A percentile compares a stretch with the other conserved stretches of the same genome.
Conservation (phyloP, 2,329 filamentous ascomycete species). For the Parastagonospora avenae region DNA sequence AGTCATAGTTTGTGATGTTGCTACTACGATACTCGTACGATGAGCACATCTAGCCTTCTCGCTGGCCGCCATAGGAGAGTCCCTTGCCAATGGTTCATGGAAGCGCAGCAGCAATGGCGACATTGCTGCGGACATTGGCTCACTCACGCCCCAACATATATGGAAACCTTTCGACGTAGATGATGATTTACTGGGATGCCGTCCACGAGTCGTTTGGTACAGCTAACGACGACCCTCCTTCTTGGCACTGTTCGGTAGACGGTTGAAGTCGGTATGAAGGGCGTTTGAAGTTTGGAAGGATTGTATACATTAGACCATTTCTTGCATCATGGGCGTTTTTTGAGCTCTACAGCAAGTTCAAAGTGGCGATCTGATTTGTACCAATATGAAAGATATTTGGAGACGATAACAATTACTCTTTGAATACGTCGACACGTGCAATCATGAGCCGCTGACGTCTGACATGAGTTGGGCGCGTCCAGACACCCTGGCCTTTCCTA, state of each 20-base stretch:
- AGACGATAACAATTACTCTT: background rate
- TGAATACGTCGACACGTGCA: background rate
- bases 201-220: too few relatives aligned
- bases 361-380: slow-evolving; percentile 18
- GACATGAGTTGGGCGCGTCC: background rate
- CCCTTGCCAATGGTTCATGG: background rate
- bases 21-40: background rate
- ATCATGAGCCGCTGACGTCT: background rate
- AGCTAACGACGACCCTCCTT: slow-evolving; percentile 16
- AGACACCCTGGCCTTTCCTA: slow-evolving; percentile 22
- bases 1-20: slow-evolving; percentile 25
- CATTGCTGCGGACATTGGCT: too few relatives aligned
- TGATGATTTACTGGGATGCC: too few relatives aligned
- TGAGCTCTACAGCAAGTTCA: slow-evolving; percentile 17
- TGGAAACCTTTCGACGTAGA: too few relatives aligned
- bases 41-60: background rate
- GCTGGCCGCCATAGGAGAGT: background rate
- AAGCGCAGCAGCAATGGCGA: background rate
- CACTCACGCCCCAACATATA: too few relatives aligned
- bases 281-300: slow-evolving; percentile 23
- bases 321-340: slow-evolving; percentile 39
- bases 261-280: slow-evolving; percentile 12
- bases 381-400: slow-evolving; percentile 11
- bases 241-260: slow-evolving; percentile 2
- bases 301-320: slow-evolving; percentile 42